Evolutionary conservation across 257 asterid genomes (phyloP).

Genomic region (Penstemon newberryi): DNA sequence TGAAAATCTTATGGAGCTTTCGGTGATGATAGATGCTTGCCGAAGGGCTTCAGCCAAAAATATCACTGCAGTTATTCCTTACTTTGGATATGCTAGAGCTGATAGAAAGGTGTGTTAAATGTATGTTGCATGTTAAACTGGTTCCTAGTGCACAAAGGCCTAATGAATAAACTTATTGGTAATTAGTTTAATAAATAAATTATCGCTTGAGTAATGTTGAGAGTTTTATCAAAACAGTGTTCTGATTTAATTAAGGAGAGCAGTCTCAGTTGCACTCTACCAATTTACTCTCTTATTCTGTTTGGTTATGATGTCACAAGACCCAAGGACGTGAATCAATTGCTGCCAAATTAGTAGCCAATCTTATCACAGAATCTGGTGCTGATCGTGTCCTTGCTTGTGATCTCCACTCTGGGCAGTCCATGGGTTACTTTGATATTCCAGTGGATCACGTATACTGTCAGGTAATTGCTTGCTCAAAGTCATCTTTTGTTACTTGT

Average conservation of each 20-base stretch:
- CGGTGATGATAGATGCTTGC: slow-evolving; percentile 91
- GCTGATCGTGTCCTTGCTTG: slow-evolving; percentile 94
- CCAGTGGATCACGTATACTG: slow-evolving; percentile 92
- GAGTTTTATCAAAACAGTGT: not conserved
- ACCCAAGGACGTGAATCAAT: slow-evolving; percentile 94
- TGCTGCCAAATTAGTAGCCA: slow-evolving; percentile 86
- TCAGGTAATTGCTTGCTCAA: slow-evolving; percentile 48
- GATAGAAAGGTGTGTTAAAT: slow-evolving; percentile 68
- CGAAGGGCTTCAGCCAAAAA: slow-evolving; percentile 93
- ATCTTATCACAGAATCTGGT: slow-evolving; percentile 84
- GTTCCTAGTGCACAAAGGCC: slow-evolving; percentile 7
- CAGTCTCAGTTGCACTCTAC: slow-evolving; percentile 5
- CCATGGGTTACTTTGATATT: slow-evolving; percentile 93
- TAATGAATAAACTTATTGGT: not conserved
- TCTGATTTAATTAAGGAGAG: not conserved
- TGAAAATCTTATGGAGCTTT: slow-evolving; percentile 93
- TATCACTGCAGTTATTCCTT: slow-evolving; percentile 85
- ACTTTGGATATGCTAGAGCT: slow-evolving; percentile 94
- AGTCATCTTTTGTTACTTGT: slow-evolving; percentile 6
- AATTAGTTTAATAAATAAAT: not conserved
- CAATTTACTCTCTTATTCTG: slow-evolving; percentile 4
- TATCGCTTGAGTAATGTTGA: not conserved
- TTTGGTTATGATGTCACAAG: slow-evolving; percentile 38
- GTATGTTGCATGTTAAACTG: not conserved
- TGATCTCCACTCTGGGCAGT: slow-evolving; percentile 94